Base-by-base conservation (phyloP, 441 rosid species). In the Erodium chrysanthum region DNA sequence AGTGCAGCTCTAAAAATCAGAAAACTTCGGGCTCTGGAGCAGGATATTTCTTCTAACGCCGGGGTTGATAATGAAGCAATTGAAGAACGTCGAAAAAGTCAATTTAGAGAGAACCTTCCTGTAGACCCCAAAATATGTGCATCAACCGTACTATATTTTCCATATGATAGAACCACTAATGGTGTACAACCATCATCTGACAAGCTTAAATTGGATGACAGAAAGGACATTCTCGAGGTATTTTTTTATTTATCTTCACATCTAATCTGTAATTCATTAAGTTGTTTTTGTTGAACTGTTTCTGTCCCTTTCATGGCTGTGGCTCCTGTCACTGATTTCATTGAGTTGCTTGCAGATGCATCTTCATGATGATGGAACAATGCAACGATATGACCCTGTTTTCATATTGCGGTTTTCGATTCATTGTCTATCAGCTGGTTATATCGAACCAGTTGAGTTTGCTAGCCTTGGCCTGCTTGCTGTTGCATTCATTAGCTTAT, bases 391-490 rank as follows among this genome's bases (percentile, higher is more conserved):
- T 79, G 99, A 91, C 84, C 99, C 97, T 56, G 84, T 82, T 81
- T 91, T 88, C 80, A 80, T 91, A 77, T 70, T 91, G 78, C 85
- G 74, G 59, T 88, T 94, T 78, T 83, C 96, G 62, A 69, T 83
- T 71, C 89, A 87, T 71, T 70, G 83, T 61, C 75, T 94, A 75
- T 81, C 87, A 21, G 64, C 37, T 73, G 83, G 87, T 74, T 86
- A 86, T 72, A 70, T 95, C 78, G 97, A 95, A 75, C 90, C 96
- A 40, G 71, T 82, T 62, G 97, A 95, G 73, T 88, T 91, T 77
- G 84, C 91, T 75, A 82, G 89, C 79, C 76, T 87, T 78, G 97
- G 99, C 71, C 78, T 95, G 86, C 92, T 95, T 76, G 94, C 96
- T 29, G 75, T 94, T 75, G 90, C 96, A 25, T 87, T 91, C 80